phyloP scores from a whole-genome alignment of 805 yeast genomes.

The Saccharomycopsis fibuligera region DNA sequence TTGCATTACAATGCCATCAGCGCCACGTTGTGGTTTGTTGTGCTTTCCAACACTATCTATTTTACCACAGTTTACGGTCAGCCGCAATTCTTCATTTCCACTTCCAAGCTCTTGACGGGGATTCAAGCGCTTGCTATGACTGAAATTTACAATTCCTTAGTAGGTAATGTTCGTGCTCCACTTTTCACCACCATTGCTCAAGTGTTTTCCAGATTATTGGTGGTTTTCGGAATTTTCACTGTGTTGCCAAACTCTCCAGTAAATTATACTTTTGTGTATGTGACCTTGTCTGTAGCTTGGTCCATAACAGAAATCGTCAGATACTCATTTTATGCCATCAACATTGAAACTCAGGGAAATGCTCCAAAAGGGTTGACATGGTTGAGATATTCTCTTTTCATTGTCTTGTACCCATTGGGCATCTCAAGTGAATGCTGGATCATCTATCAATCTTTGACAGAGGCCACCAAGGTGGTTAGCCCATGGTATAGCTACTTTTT shows the following conservation, averaged over 20 bases:
- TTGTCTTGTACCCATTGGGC: constrained; percentile 82
- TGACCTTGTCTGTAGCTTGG: constrained; percentile 78
- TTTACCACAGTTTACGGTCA: constrained; percentile 46
- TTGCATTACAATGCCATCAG: constrained; percentile 47
- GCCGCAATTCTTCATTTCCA: constrained; percentile 55
- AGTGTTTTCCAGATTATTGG: constrained; percentile 74
- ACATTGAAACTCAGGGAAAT: constrained; percentile 41
- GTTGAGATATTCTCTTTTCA: constrained; percentile 79
- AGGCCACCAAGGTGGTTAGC: constrained; percentile 52
- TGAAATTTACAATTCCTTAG: constrained; percentile 71
- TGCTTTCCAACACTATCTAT: constrained; percentile 38
- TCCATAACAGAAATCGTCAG: constrained; percentile 89
- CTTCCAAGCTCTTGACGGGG: constrained; percentile 50
- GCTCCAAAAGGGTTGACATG: constrained; percentile 57
- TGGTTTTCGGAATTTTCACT: constrained; percentile 78
- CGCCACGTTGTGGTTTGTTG: constrained; percentile 47
- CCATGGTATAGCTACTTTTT: constrained; percentile 48
- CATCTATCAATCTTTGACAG: constrained; percentile 62
- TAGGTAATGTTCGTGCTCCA: constrained; percentile 84
- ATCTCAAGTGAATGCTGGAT: constrained; percentile 78
- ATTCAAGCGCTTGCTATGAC: constrained; percentile 77
- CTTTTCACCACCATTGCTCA: constrained; percentile 78
- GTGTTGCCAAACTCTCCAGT: constrained; percentile 71
- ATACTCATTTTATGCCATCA: constrained; percentile 79
- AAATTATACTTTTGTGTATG: constrained; percentile 49